Evolutionary conservation across 1,139 yeast genomes (phyloP).

Genomic region (Taphrina flavorubra): DNA sequence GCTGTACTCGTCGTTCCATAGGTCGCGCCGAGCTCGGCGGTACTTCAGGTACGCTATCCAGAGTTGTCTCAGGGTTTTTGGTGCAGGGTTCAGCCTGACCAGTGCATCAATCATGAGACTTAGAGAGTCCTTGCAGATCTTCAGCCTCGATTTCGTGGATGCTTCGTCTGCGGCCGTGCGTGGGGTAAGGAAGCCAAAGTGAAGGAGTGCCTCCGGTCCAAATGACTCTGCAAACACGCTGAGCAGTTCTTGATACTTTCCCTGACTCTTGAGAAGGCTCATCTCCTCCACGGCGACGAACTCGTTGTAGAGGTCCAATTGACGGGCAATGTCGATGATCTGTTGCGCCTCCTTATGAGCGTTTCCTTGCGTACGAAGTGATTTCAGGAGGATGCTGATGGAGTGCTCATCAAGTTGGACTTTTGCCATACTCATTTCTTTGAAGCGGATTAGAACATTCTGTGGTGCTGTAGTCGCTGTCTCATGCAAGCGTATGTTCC

Average conservation of each 20-base stretch:
- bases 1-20: conserved; percentile 13
- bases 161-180: background rate
- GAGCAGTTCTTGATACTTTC: conserved; percentile 18
- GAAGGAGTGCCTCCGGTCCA: conserved; percentile 18
- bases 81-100: conserved; percentile 24
- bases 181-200: conserved; percentile 25
- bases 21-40: conserved; percentile 9
- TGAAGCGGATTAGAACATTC: background rate
- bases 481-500: conserved; percentile 30
- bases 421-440: conserved; percentile 8
- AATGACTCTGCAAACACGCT: conserved; percentile 14
- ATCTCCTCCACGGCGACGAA: conserved; percentile 34
- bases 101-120: conserved; percentile 32
- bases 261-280: conserved; percentile 23
- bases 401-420: conserved; percentile 9
- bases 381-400: conserved; percentile 21
- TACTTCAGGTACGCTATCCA: conserved; percentile 10
- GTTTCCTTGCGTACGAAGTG: conserved; percentile 1
- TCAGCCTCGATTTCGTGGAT: background rate
- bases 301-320: conserved; percentile 30
- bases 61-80: conserved; percentile 16
- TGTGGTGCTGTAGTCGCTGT: conserved; percentile 17
- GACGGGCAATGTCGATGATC: conserved; percentile 21
- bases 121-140: conserved; percentile 22
- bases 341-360: conserved; percentile 2